Evolutionary conservation across 768 basidiomycete genomes (phyloP), one percentile per base, ranked within the genome.

Genomic region (Chiua virens): DNA sequence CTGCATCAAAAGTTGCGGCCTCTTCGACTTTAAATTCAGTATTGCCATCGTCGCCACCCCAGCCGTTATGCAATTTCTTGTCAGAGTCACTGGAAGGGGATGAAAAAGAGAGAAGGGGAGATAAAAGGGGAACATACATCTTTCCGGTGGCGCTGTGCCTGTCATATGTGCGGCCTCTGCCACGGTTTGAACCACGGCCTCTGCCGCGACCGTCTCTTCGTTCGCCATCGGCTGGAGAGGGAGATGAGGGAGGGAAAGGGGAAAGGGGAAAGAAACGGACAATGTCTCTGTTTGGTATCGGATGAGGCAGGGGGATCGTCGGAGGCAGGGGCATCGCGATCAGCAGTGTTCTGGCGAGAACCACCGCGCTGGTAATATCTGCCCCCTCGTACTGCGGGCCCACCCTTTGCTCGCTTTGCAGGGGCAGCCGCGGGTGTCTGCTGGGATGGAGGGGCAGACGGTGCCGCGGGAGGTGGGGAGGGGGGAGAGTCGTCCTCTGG

Each of bases 21-120:
- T 83, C 72, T 69, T 98, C 95, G 30, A 77, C 79, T 73, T 86
- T 86, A 64, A 92, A 79, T 72, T 98, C 96, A 35, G 87, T 70
- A 59, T 75, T 79, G 60, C 89, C 92, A 61, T 94, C 90, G 57
- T 94, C 92, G 37, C 89, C 91, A 57, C 96, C 96, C 96, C 96
- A 98, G 58, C 86, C 87, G 66, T 92, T 89, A 69, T 92, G 88
- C 62, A 95, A 74, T 76, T 92, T 92, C 81, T 98, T 98, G 60
- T 94, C 90, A 40, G 91, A 87, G 74, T 98, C 96, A 69, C 91
- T 94, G 56, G 13, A 51, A 42, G 51, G 30, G 49, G 52, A 50
- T 56, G 53, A 54, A 55, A 42, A 51, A 47, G 41, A 25, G 21
- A 40, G 47, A 4, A 46, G 44, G 37, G 17, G 30, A 27, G n/a